A percentile compares a stretch with the other conserved stretches of the same genome.
Conservation (phyloP, 768 basidiomycete genomes). For the Lentinula detonsa region DNA sequence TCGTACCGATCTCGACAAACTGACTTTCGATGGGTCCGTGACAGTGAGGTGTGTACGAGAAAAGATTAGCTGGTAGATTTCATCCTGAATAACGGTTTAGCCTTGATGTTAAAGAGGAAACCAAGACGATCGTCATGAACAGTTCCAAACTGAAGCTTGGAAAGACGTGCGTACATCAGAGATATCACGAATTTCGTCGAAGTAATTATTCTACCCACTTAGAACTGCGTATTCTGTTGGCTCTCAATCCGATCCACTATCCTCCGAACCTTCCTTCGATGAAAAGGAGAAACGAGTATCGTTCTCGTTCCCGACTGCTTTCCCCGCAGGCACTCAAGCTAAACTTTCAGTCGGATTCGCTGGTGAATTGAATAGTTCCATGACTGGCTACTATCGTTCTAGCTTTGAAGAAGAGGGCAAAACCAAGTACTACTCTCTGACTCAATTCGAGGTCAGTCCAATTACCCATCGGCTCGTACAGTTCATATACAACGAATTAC, state of each 20-base stretch:
- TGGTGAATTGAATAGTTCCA: slow-evolving; percentile 59
- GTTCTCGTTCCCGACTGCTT: slow-evolving; percentile 46
- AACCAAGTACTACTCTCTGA: slow-evolving; percentile 67
- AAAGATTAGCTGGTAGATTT: background rate
- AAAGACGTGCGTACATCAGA: slow-evolving; percentile 26
- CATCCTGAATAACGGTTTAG: slow-evolving; percentile 16
- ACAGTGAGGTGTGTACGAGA: slow-evolving; percentile 23
- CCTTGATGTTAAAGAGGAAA: slow-evolving; percentile 38
- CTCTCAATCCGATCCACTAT: slow-evolving; percentile 39
- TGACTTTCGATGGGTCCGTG: slow-evolving; percentile 52
- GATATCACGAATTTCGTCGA: background rate
- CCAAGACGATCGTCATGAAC: slow-evolving; percentile 40
- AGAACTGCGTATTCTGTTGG: slow-evolving; percentile 50
- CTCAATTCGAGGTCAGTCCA: slow-evolving; percentile 73
- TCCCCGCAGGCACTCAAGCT: slow-evolving; percentile 68
- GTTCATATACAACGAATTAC: background rate
- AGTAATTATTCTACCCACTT: background rate
- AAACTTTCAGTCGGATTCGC: slow-evolving; percentile 65
- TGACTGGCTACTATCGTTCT: slow-evolving; percentile 84
- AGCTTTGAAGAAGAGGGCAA: slow-evolving; percentile 54
- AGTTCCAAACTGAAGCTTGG: slow-evolving; percentile 35
- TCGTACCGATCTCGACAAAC: slow-evolving; percentile 54
- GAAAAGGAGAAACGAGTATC: slow-evolving; percentile 57
- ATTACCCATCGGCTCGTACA: background rate
- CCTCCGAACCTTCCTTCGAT: slow-evolving; percentile 48